phyloP scores from a whole-genome alignment of 2,329 filamentous ascomycete genomes.

The Xylaria sp. region DNA sequence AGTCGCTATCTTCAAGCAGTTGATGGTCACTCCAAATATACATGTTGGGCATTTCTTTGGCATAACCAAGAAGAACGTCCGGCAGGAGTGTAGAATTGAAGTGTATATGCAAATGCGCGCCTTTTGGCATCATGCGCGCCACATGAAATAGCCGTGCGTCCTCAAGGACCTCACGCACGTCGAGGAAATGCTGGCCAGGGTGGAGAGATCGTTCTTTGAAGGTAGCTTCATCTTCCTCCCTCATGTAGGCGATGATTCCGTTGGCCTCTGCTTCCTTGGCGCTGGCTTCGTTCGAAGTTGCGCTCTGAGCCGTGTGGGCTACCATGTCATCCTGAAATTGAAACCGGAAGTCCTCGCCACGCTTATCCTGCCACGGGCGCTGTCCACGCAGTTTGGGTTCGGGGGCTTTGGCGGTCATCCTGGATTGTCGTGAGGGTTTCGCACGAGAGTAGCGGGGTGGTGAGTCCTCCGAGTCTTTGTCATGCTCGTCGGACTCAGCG shows the following conservation, averaged over 20 bases:
- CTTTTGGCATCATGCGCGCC: constrained; percentile 69
- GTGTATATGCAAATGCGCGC: constrained; percentile 74
- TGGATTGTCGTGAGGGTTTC: constrained; percentile 21
- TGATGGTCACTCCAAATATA: constrained; percentile 68
- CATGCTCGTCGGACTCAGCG: constrained; percentile 32
- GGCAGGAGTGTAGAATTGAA: constrained; percentile 77
- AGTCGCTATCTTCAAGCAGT: constrained; percentile 51
- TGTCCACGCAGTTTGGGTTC: not conserved
- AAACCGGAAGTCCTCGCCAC: constrained; percentile 23
- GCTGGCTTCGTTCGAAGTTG: not conserved
- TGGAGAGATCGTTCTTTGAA: constrained; percentile 20
- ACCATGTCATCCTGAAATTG: constrained; percentile 29
- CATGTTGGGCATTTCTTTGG: constrained; percentile 66
- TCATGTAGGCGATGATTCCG: constrained; percentile 14
- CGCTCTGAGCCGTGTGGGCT: constrained; percentile 22
- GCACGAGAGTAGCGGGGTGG: constrained; percentile 15
- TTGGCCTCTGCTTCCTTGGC: constrained; percentile 11
- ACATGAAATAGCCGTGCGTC: constrained; percentile 63
- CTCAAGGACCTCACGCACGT: constrained; percentile 59
- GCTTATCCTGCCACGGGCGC: not conserved
- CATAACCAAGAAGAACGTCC: constrained; percentile 60
- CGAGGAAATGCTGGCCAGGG: constrained; percentile 63
- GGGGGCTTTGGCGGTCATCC: constrained; percentile 22
- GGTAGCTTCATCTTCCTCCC: constrained; percentile 26
- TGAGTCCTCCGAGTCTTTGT: constrained; percentile 28